Conservation (phyloP, 202 grass and related monocot species). For the Digitaria exilis region DNA sequence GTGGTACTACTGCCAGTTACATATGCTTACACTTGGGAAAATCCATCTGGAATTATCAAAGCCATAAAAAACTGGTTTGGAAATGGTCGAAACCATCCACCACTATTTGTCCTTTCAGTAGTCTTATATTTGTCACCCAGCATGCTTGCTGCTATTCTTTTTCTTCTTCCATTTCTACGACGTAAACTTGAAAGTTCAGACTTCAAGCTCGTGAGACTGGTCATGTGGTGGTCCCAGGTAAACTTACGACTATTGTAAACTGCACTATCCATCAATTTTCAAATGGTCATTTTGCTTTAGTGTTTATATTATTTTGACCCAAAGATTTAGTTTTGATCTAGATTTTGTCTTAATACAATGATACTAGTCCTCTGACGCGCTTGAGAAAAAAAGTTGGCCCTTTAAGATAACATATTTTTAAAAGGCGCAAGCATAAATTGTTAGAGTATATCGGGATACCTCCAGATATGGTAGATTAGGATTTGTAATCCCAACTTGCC, state of each 20-base stretch:
- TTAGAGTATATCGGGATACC: no score
- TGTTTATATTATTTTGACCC: background rate
- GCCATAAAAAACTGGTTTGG: slow-evolving; percentile 85
- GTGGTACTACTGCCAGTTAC: slow-evolving; percentile 83
- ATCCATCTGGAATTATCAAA: slow-evolving; percentile 71
- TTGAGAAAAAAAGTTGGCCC: background rate
- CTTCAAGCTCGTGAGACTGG: slow-evolving; percentile 55
- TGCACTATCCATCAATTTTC: background rate
- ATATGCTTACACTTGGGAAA: slow-evolving; percentile 77
- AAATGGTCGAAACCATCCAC: slow-evolving; percentile 67
- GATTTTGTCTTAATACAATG: background rate
- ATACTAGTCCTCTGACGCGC: background rate
- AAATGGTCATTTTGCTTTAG: slow-evolving; percentile 1
- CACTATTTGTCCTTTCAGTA: slow-evolving; percentile 76
- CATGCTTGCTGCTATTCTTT: slow-evolving; percentile 70
- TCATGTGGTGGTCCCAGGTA: slow-evolving; percentile 99
- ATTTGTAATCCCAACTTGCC: no score
- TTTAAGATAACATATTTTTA: background rate
- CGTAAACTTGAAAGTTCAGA: slow-evolving; percentile 78
- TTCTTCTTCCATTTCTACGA: slow-evolving; percentile 73
- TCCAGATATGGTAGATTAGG: no score
- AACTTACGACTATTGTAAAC: slow-evolving; percentile 25
- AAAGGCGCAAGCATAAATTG: background rate
- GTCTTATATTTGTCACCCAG: slow-evolving; percentile 77
- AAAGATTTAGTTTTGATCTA: background rate